Conservation (phyloP, 495 filamentous ascomycete genomes). For the Astrothelium macrocarpum region DNA sequence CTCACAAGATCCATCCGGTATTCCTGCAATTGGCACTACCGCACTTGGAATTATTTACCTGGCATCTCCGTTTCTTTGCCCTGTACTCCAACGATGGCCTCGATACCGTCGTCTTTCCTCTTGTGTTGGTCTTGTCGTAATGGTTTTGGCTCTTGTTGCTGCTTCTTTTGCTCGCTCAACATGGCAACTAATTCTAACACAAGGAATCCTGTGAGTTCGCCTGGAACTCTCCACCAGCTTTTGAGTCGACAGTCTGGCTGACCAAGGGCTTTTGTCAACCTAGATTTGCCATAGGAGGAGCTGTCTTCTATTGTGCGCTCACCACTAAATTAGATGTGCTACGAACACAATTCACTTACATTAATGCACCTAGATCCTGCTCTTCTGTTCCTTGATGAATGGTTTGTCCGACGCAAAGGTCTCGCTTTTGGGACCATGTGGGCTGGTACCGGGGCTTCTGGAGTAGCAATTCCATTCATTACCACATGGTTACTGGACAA, state of each 20-base stretch:
- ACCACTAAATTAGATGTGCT: background rate
- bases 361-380: conserved; percentile 39
- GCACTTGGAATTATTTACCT: conserved; percentile 45
- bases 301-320: background rate
- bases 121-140: conserved; percentile 31
- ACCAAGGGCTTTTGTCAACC: background rate
- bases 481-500: conserved; percentile 36
- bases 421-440: conserved; percentile 50
- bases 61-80: conserved; percentile 32
- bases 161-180: conserved; percentile 39
- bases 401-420: conserved; percentile 44
- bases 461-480: conserved; percentile 31
- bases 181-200: conserved; percentile 40
- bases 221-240: conserved; percentile 16
- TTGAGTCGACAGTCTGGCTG: background rate
- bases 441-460: conserved; percentile 39
- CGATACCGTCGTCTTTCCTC: conserved; percentile 21
- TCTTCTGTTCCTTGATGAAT: conserved; percentile 47
- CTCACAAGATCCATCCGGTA: conserved; percentile 28
- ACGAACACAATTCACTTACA: conserved; percentile 15
- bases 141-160: conserved; percentile 25
- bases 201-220: conserved; percentile 45
- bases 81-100: conserved; percentile 24
- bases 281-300: conserved; percentile 1
- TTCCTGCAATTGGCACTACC: conserved; percentile 45